phyloP scores from a whole-genome alignment of 192 early-diverging fungal species.

The Diversispora epigaea region DNA sequence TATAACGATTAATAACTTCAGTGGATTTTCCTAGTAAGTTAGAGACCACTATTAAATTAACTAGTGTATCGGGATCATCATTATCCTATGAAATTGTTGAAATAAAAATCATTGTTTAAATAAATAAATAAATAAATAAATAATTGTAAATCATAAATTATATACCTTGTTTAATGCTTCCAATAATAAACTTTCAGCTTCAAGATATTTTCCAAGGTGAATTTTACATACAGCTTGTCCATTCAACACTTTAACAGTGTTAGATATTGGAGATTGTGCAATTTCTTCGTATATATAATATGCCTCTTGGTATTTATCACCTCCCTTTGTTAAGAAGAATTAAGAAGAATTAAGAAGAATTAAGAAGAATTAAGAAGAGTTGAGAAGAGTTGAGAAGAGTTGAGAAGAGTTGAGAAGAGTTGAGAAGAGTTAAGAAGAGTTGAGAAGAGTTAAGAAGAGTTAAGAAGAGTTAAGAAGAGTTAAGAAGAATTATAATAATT shows the following conservation, averaged over 20 bases:
- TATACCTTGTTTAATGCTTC: conserved; percentile 71
- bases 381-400: too few species aligned
- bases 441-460: too few species aligned
- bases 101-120: not conserved
- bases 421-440: too few species aligned
- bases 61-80: conserved; percentile 79
- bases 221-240: conserved; percentile 83
- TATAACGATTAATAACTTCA: conserved; percentile 64
- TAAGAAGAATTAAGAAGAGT: not conserved
- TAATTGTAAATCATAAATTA: conserved; percentile 3
- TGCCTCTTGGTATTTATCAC: conserved; percentile 80
- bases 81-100: conserved; percentile 46
- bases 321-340: conserved; percentile 50
- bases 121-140: not conserved
- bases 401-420: too few species aligned
- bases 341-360: not conserved
- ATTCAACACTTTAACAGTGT: conserved; percentile 72
- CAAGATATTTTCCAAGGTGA: conserved; percentile 73
- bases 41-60: conserved; percentile 81
- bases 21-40: conserved; percentile 65
- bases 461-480: too few species aligned
- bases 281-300: conserved; percentile 95
- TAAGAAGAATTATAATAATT: too few species aligned
- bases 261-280: conserved; percentile 69
- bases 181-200: conserved; percentile 77